phyloP scores from a whole-genome alignment of 78 protist genomes.

The Dictyostelium intermedium region DNA sequence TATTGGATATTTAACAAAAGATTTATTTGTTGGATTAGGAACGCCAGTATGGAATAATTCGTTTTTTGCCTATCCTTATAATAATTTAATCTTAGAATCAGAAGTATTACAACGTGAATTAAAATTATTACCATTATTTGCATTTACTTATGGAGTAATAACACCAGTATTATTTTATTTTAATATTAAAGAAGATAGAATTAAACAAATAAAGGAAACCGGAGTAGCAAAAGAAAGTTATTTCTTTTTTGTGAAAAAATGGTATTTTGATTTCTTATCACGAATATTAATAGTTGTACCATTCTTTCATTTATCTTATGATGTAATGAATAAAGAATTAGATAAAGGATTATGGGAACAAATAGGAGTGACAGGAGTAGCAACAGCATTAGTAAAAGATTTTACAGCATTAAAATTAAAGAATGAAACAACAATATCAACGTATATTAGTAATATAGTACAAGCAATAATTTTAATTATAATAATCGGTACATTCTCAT shows the following conservation, averaged over 20 bases:
- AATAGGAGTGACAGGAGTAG: conserved; percentile 8
- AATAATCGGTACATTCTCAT: neutral
- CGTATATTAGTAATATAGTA: neutral
- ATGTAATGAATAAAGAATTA: conserved; percentile 38
- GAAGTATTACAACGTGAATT: conserved; percentile 13
- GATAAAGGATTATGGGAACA: conserved; percentile 28
- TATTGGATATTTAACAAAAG: conserved; percentile 15
- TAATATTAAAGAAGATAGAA: neutral
- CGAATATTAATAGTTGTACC: neutral
- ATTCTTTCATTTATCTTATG: conserved; percentile 10
- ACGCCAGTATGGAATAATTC: conserved; percentile 4
- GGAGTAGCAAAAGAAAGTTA: neutral
- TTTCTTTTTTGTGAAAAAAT: conserved; percentile 17
- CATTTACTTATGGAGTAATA: neutral
- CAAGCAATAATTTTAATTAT: neutral
- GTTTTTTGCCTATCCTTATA: neutral
- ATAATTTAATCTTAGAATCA: neutral
- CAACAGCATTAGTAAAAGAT: neutral
- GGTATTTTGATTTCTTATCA: conserved; percentile 10
- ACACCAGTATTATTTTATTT: neutral
- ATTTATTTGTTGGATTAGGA: conserved; percentile 22
- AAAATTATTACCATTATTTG: conserved; percentile 11
- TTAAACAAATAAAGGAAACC: neutral
- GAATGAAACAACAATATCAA: conserved; percentile 1
- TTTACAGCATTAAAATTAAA: neutral